These are phyloP conservation scores for Warburgia ugandensis DNA, from an alignment of 164 flowering plant species.

Conservation along the genomic window DNA sequence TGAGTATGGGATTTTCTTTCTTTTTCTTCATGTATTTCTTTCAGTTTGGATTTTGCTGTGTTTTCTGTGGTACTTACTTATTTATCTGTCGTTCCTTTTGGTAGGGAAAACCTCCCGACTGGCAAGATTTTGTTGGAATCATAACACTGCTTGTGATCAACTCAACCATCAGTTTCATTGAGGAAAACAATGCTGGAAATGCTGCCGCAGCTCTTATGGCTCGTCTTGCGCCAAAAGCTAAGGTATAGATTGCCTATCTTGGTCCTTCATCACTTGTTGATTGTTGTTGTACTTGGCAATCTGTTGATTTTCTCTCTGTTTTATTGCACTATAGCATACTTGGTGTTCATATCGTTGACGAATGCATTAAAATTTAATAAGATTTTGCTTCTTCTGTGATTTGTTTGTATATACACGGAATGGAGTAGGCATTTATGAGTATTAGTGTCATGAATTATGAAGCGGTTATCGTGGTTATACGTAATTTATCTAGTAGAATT, in stretches of 20 bases:
- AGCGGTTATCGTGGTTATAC: too few relatives aligned
- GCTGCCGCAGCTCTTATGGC: constrained; percentile 98
- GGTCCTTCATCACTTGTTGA: neutral
- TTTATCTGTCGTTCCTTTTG: neutral
- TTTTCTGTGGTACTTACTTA: neutral
- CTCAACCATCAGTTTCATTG: constrained; percentile 86
- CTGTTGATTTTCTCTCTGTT: too few relatives aligned
- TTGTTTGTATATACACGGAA: too few relatives aligned
- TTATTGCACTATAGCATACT: too few relatives aligned
- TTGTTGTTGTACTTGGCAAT: too few relatives aligned
- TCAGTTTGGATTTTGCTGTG: neutral
- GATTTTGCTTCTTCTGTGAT: too few relatives aligned
- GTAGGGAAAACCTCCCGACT: constrained; percentile 85
- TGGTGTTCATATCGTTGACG: too few relatives aligned
- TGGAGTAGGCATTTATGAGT: too few relatives aligned
- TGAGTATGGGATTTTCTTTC: constrained; percentile 29
- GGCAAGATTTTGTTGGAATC: constrained; percentile 93
- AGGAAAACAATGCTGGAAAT: constrained; percentile 93
- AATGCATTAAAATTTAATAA: too few relatives aligned
- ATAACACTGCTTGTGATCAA: constrained; percentile 68
- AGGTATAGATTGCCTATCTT: constrained; percentile 37
- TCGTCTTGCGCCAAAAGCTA: constrained; percentile 83
- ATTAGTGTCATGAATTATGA: too few relatives aligned
- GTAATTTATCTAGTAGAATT: too few relatives aligned
- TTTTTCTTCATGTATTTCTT: neutral